These are phyloP conservation scores for Alternaria conjuncta DNA, from an alignment of 2,329 filamentous ascomycete genomes.

Conservation along the genomic window DNA sequence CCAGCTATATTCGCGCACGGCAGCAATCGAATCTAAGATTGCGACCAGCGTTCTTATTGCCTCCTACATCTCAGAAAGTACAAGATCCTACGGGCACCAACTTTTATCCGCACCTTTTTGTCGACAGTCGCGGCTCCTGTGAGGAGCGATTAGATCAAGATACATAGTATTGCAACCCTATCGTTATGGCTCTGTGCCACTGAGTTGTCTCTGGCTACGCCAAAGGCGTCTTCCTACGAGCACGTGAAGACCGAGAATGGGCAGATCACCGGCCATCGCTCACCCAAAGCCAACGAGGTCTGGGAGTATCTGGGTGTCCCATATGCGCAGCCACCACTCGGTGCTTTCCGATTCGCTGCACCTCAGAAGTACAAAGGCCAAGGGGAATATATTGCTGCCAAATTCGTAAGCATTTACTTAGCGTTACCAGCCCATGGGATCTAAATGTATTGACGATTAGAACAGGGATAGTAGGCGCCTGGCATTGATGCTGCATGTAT, in stretches of 20 bases:
- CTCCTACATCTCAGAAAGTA: background rate
- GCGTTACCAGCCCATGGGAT: background rate
- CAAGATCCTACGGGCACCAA: background rate
- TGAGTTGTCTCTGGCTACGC: background rate
- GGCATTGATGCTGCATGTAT: background rate
- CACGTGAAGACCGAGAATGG: constrained; percentile 26
- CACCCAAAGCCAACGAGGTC: constrained; percentile 22
- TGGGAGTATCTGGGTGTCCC: constrained; percentile 45
- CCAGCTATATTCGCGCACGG: background rate
- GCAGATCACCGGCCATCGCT: constrained; percentile 30
- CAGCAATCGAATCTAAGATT: background rate
- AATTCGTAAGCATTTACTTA: constrained; percentile 14
- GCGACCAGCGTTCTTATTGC: background rate
- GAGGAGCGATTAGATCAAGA: background rate
- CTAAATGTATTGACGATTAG: background rate
- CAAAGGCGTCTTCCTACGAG: constrained; percentile 14
- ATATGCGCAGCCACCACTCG: constrained; percentile 41
- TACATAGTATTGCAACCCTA: background rate
- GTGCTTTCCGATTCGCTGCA: constrained; percentile 38
- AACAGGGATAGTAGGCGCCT: constrained; percentile 18
- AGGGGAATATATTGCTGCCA: constrained; percentile 11
- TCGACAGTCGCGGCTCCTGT: background rate
- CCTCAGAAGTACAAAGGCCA: constrained; percentile 24
- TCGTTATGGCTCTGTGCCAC: background rate
- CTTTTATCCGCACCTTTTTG: background rate